Conservation (phyloP, 176 grass and related monocot species). For the Alloteropsis semialata region DNA sequence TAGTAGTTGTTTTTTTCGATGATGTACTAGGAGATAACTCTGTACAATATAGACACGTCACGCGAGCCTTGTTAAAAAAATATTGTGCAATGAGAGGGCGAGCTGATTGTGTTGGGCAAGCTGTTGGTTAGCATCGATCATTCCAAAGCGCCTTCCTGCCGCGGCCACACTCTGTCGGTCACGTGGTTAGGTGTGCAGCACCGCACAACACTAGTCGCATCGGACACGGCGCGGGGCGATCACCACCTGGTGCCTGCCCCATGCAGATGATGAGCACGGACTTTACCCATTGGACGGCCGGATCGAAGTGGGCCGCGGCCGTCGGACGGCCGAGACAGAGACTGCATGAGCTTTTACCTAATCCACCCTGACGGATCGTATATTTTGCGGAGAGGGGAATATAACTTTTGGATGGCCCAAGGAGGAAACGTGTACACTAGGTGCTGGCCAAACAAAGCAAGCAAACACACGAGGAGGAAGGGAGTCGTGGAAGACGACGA, state of each 20-base stretch:
- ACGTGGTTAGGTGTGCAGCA: neutral
- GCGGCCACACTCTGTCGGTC: neutral
- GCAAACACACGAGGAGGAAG: neutral
- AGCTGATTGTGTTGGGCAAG: neutral
- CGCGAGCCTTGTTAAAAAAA: too few species aligned
- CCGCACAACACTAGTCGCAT: neutral
- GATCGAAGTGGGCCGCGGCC: neutral
- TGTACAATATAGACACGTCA: too few species aligned
- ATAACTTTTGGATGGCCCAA: neutral
- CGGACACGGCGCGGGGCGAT: neutral
- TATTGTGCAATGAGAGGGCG: neutral
- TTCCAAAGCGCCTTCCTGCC: neutral
- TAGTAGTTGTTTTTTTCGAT: too few species aligned
- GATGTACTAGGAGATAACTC: too few species aligned
- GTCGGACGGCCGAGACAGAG: neutral
- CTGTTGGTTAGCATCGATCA: neutral
- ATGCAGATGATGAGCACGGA: too few species aligned
- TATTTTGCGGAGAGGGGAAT: neutral
- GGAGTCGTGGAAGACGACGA: neutral
- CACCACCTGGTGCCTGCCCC: too few species aligned
- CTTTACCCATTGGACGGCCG: neutral
- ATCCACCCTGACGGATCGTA: neutral
- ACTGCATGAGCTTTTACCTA: neutral
- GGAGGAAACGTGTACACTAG: neutral
- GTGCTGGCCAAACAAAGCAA: neutral